Percentiles rank a stretch among this genome's conserved stretches.
phyloP scores from a whole-genome alignment of 1,139 yeast genomes.

The Hyphopichia pseudoburtonii region DNA sequence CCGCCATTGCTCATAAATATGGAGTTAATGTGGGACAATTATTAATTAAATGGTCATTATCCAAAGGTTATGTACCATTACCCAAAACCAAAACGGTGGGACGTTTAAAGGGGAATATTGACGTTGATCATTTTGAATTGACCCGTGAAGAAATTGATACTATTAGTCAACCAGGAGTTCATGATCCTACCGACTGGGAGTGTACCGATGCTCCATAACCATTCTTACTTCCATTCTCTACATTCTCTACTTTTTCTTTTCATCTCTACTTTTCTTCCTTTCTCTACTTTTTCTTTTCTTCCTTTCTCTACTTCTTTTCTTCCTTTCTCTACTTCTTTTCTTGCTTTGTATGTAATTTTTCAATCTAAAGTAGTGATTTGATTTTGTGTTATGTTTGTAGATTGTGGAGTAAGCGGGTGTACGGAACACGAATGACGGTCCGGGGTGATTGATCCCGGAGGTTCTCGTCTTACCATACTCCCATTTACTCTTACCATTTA shows the following conservation, averaged over 20 bases:
- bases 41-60: slow-evolving; percentile 38
- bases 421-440: not conserved
- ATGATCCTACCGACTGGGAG: slow-evolving; percentile 76
- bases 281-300: no score
- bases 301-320: no score
- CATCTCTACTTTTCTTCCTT: no score
- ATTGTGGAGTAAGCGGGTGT: not conserved
- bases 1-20: slow-evolving; percentile 22
- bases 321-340: no score
- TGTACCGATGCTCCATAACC: slow-evolving; percentile 53
- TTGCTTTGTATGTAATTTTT: no score
- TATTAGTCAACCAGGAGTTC: slow-evolving; percentile 40
- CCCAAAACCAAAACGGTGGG: slow-evolving; percentile 32
- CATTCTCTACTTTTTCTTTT: not conserved
- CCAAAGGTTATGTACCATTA: slow-evolving; percentile 43
- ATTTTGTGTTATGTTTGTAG: no score
- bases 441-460: no score
- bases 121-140: slow-evolving; percentile 51
- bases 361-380: no score
- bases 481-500: no score
- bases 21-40: slow-evolving; percentile 30
- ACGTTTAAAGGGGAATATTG: slow-evolving; percentile 34
- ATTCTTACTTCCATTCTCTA: no score
- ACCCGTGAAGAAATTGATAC: slow-evolving; percentile 40
- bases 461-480: no score